phyloP scores from a whole-genome alignment of 176 grass and related monocot species.

The bread wheat (Triticum aestivum) region DNA sequence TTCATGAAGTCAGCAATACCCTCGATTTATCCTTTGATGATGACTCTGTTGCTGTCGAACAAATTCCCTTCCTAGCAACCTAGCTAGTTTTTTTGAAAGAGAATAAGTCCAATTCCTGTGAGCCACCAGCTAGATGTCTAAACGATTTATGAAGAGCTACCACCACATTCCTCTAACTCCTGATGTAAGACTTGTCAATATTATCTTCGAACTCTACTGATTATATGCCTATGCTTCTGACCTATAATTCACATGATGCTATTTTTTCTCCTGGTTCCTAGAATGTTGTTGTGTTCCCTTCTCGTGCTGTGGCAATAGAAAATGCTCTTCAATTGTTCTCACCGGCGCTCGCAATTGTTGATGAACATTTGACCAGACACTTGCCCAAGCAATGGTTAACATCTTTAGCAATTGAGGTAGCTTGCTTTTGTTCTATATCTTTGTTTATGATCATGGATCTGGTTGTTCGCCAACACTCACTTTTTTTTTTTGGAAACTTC shows the following conservation, averaged over 20 bases:
- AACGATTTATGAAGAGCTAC: constrained; percentile 97
- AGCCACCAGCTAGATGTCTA: constrained; percentile 80
- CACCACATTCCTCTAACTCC: constrained; percentile 80
- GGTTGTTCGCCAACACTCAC: background rate
- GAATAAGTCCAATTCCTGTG: constrained; percentile 75
- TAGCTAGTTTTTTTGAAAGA: constrained; percentile 80
- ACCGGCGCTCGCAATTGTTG: constrained; percentile 6
- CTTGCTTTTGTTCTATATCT: background rate
- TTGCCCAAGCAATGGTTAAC: constrained; percentile 92
- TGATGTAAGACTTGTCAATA: constrained; percentile 62
- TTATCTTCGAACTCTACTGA: background rate
- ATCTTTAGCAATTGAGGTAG: constrained; percentile 76
- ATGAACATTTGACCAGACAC: constrained; percentile 4
- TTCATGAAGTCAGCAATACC: constrained; percentile 83
- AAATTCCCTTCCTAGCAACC: constrained; percentile 93
- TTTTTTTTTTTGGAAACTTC: constrained; percentile 59
- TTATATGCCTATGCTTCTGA: constrained; percentile 9
- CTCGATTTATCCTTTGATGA: constrained; percentile 93
- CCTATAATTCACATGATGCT: constrained; percentile 25
- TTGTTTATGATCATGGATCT: too few species aligned
- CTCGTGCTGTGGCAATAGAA: constrained; percentile 88
- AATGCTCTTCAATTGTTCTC: constrained; percentile 50
- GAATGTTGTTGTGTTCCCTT: constrained; percentile 90
- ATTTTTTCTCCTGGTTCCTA: constrained; percentile 48
- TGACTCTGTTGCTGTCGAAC: constrained; percentile 94